Base-by-base conservation (phyloP, 345 rosid species). In the Reutealis trisperma region DNA sequence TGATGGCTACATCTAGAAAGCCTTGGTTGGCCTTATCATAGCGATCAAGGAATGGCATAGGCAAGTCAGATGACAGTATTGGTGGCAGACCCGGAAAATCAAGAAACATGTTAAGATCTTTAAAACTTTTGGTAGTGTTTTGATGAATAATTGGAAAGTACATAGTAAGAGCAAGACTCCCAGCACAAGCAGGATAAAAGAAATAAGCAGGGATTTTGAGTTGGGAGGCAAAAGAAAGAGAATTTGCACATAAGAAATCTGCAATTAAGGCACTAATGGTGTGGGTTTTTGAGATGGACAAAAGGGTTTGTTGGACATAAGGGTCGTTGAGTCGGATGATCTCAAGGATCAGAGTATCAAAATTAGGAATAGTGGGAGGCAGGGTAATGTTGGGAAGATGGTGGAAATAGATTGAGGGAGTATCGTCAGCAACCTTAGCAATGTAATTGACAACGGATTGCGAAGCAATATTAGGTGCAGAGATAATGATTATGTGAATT, bases 401-500 rank as follows among this genome's bases (percentile, higher is more conserved):
- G 78, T 71, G 83, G 85, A 85, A 78, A 30, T 65, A 10, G 60
- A 80, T 63, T 54, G 77, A 72, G 12, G 79, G 72, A 45, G 44
- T 0, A 74, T 79, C 9, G 66, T 79, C 34, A 13, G 83, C 55
- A 15, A 83, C 71, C 30, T 60, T 27, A 30, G 79, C 52, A 12
- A 79, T 21, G 59, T 73, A 88, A 6, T 84, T 13, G 11, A 85
- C 74, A 37, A 86, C 88, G 63, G 86, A 47, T 67, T 84, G 87
- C 0, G 89, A 77, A n/a, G 68, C 77, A n/a, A 65, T 78, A 74
- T 85, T 87, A 32, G 95, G 86, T 5, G 85, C 84, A 51, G 82
- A 49, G n/a, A 74, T 52, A 77, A 89, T 67, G 79, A 93, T 70
- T 70, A 91, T 76, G 58, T 87, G 87, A 77, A 91, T 74, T 19